Evolutionary conservation across 73 alveolate species (phyloP), one percentile per base, ranked within the genome.

Genomic region (Tetrahymena borealis): DNA sequence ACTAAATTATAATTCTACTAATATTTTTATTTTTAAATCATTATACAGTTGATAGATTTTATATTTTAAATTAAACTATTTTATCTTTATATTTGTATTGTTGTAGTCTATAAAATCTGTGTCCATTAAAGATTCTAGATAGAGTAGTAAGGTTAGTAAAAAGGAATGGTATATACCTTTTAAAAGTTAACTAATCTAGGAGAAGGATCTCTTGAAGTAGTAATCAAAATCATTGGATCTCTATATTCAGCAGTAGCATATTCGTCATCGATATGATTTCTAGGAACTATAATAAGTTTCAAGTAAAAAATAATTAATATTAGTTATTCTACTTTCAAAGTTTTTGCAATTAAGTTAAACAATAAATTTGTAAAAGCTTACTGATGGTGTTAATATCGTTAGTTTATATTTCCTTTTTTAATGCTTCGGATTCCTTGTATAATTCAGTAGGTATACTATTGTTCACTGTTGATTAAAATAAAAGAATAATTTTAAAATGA

Each of bases 211-310:
- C 99, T 78, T 24, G 99, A 93, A 28, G 99, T 99, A 39, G 99
- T 99, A 31, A 99, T 95, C 90, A 98, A 95, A 33, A 99, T 97
- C 94, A 96, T 96, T 28, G 99, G 99, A 91, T 97, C 99, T 43
- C 98, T 94, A 42, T 96, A 94, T 90, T 94, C 91, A 91, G 98
- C 98, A 90, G 95, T 97, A 39, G 98, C 99, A 94, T 99, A 99
- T 94, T 99, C 99, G 94, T 99, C 99, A 94, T 99, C 99, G 33
- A 98, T 95, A 90, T 97, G 98, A 91, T 96, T 96, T 91, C 98
- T 79, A 39, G 99, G 99, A 12, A 97, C 98, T 85, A 92, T 94
- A 90, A 98, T 96, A 39, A 95, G 94, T 32, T 78, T 97, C 77
- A 96, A 98, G 20, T 96, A 97, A 35, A 96, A 38, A 90, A 94